Evolutionary conservation across 2,329 filamentous ascomycete species (phyloP), one percentile per base, ranked within the genome.

Genomic region (Corniculantispora saksenae): DNA sequence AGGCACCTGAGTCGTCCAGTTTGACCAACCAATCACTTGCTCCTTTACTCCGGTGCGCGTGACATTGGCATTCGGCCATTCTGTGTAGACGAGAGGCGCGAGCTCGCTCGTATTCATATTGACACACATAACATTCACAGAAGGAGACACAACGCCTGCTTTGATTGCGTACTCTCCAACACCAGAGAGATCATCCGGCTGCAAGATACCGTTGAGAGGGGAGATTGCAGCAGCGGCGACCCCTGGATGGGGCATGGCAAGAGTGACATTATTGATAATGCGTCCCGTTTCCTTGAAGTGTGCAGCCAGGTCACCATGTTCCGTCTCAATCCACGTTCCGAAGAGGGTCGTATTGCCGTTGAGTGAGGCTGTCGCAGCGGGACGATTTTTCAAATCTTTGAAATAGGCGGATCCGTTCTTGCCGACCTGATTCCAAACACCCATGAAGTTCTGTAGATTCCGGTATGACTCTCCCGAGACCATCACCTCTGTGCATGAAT

Each of bases 211-310:
- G 70, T 94, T 94, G 10, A 77, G 73, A 0, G 81, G 76, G 68
- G 89, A 80, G 10, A 80, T 84, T 0, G 89, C 88, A 0, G 91
- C 91, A 15, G 80, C 76, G 40, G 90, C 87, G 0, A 95, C 82
- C 0, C 89, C 80, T 4, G 88, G 81, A 70, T 95, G 92, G 0
- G 92, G 92, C 84, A 94, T 89, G 0, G 91, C 90, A 69, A 94
- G 81, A 0, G 89, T 91, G 29, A 93, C 86, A 68, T 94, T 93
- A 73, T 93, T 91, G 70, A 94, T 79, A 45, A 90, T 81, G 29
- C 90, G 82, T 0, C 79, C 77, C 61, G 85, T 74, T 13, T 80
- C 72, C 5, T 80, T 72, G 4, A 83, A 89, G 0, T 81, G 77
- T 3, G 78, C 74, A 0, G 81, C 80, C 21, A 88, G 83, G 63